phyloP scores from a whole-genome alignment of 768 basidiomycete species.

The Leucocoprinus leucothites region DNA sequence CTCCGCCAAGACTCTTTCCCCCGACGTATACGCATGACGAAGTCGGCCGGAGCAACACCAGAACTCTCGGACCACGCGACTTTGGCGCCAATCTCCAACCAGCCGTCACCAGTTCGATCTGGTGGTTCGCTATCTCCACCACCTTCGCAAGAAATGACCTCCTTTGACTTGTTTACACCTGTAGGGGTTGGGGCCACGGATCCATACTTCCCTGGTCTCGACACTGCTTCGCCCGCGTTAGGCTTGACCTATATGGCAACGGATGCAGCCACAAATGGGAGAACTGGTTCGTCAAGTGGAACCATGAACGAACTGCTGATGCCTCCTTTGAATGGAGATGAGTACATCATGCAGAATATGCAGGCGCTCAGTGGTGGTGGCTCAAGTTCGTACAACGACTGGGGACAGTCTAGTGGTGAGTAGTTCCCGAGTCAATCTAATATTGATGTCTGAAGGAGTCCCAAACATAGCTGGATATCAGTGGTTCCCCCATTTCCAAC shows the following conservation, averaged over 20 bases:
- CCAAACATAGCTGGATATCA: constrained; percentile 26
- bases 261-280: background rate
- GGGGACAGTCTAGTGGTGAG: constrained; percentile 8
- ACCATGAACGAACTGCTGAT: constrained; percentile 42
- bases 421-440: background rate
- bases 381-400: constrained; percentile 51
- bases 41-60: constrained; percentile 11
- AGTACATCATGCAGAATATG: constrained; percentile 58
- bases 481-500: constrained; percentile 40
- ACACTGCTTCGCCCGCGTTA: constrained; percentile 18
- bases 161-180: constrained; percentile 42
- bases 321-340: constrained; percentile 54
- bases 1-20: constrained; percentile 11
- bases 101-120: constrained; percentile 33
- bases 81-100: constrained; percentile 21
- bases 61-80: constrained; percentile 6
- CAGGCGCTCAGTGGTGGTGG: constrained; percentile 56
- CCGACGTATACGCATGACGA: constrained; percentile 10
- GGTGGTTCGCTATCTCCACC: constrained; percentile 43
- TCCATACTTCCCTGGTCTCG: constrained; percentile 13
- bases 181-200: constrained; percentile 15
- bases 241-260: constrained; percentile 23
- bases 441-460: background rate
- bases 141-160: constrained; percentile 40
- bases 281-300: background rate